Percentiles rank a stretch among this genome's conserved stretches.
These are phyloP conservation scores for Chalciporus sp. DNA, from an alignment of 1,284 basidiomycete species.

Conservation along the genomic window DNA sequence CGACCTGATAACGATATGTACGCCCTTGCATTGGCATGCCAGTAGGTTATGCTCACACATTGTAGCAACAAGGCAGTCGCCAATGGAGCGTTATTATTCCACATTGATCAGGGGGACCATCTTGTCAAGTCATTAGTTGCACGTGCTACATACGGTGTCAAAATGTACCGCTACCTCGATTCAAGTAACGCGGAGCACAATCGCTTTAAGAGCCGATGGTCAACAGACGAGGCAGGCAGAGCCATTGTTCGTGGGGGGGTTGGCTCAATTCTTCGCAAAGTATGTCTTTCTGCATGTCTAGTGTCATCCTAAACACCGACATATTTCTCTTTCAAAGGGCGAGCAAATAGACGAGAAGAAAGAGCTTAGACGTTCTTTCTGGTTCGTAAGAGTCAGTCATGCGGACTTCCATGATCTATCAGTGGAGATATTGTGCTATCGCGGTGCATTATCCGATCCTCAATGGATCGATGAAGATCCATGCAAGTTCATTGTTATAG, in stretches of 20 bases:
- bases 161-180: too few species aligned
- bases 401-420: neutral
- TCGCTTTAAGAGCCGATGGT: too few species aligned
- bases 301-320: too few species aligned
- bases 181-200: neutral
- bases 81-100: constrained; percentile 2
- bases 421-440: constrained; percentile 9
- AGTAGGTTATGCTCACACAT: neutral
- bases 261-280: neutral
- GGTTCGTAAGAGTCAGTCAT: neutral
- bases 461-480: constrained; percentile 12
- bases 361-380: constrained; percentile 27
- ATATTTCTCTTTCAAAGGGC: constrained; percentile 13
- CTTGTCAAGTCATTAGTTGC: constrained; percentile 5
- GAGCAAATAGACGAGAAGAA: constrained; percentile 20
- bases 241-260: neutral
- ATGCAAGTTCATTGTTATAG: neutral
- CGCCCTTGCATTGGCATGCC: neutral
- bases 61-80: constrained; percentile 5
- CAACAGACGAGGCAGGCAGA: neutral
- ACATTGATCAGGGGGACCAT: neutral
- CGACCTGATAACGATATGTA: constrained; percentile 1
- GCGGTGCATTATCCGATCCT: constrained; percentile 5
- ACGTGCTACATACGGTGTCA: constrained; percentile 1
- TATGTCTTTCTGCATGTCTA: neutral